Evolutionary conservation across 1,284 basidiomycete genomes (phyloP), one percentile per base, ranked within the genome.

Genomic region (Athelia sp.): DNA sequence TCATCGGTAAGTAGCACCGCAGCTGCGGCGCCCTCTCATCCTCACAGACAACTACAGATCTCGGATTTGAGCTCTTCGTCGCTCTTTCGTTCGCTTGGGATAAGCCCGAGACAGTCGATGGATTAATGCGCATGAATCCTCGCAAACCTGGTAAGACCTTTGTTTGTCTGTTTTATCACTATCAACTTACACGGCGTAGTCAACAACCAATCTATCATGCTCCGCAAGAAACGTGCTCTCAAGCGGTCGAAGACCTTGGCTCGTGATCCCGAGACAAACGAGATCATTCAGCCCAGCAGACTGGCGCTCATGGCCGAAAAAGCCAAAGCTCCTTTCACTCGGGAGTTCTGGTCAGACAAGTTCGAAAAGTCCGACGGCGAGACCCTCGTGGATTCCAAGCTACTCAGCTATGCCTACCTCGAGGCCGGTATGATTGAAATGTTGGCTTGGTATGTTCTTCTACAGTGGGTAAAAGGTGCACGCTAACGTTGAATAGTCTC

Each of bases 61-160:
- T 84, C 54, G 82, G 82, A 4, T 86, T 84, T 55, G 83, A 86
- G 59, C 69, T 86, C 3, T 78, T 80, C 47, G 76, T 82, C 46
- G 83, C 81, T 46, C 69, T 86, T 18, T 82, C 81, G 0, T 86
- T 86, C 52, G 82, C 82, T 0, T 86, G 82, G 82, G 83, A 86
- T 60, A 72, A 79, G 56, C 81, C 83, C 0, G 82, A 86, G 61
- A 80, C 81, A 0, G 61, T 66, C 45, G 82, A 84, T 54, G 81
- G 80, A 15, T 62, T 86, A 24, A 86, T 86, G 83, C 75, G 80
- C 22, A 71, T 84, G 70, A 67, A 63, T 26, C 83, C 83, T 11
- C 77, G 83, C n/a, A 84, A 82, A 61, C 82, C 83, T 50, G 79
- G 78, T 78, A 47, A 14, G 63, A 3, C 45, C 11, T 17, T 4